Evolutionary conservation across 2,329 filamentous ascomycete genomes (phyloP).

Genomic region (Colletotrichum tabaci): DNA sequence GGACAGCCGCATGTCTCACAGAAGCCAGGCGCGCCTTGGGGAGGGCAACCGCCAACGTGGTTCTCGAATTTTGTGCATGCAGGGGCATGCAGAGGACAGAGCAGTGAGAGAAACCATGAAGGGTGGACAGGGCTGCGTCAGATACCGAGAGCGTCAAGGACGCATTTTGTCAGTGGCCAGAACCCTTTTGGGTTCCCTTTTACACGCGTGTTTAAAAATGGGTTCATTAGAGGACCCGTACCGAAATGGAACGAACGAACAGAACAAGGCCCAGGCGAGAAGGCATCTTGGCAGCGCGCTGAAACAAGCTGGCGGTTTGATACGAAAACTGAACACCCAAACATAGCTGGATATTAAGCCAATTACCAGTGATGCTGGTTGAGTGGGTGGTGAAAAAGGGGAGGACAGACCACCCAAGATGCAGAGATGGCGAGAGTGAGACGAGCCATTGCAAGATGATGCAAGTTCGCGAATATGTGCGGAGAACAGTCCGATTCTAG

Average conservation of each 20-base stretch:
- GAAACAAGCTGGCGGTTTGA: constrained; percentile 34
- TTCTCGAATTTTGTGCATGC: constrained; percentile 26
- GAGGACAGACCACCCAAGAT: background rate
- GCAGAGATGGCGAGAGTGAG: background rate
- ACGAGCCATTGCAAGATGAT: constrained; percentile 9
- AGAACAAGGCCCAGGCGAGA: constrained; percentile 1
- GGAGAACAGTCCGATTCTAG: constrained; percentile 11
- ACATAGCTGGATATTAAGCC: constrained; percentile 9
- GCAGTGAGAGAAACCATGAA: constrained; percentile 4
- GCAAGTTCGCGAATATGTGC: constrained; percentile 3
- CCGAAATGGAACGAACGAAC: constrained; percentile 18
- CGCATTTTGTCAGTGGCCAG: background rate
- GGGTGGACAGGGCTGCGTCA: background rate
- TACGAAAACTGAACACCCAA: constrained; percentile 24
- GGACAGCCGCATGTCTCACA: constrained; percentile 37
- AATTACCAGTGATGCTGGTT: constrained; percentile 13
- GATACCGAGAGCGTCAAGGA: background rate
- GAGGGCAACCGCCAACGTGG: constrained; percentile 8
- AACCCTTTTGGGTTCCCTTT: background rate
- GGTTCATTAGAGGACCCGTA: constrained; percentile 29
- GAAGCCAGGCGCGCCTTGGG: constrained; percentile 19
- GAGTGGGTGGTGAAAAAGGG: background rate
- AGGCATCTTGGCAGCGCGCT: constrained; percentile 30
- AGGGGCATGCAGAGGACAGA: constrained; percentile 10
- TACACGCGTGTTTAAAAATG: constrained; percentile 18